phyloP scores from a whole-genome alignment of 257 asterid species.

The Ballota nigra region DNA sequence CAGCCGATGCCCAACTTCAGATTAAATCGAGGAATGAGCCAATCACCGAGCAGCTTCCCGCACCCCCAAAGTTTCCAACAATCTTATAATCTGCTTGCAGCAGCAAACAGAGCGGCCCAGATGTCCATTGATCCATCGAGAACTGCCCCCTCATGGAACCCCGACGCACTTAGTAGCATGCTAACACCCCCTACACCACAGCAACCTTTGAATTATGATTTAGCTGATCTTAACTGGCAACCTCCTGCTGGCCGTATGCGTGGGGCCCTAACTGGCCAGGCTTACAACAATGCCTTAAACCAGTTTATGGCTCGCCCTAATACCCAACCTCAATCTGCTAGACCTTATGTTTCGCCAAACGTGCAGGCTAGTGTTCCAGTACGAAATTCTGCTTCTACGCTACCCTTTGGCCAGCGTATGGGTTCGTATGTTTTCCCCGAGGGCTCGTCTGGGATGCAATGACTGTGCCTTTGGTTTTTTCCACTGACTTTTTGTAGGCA shows the following conservation, averaged over 20 bases:
- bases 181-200: not conserved
- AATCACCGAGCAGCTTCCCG: conserved; percentile 28
- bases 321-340: conserved; percentile 44
- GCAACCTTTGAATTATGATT: conserved; percentile 17
- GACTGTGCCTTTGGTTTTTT: not conserved
- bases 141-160: conserved; percentile 32
- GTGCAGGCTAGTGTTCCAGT: conserved; percentile 26
- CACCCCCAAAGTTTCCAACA: conserved; percentile 43
- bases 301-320: conserved; percentile 43
- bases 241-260: conserved; percentile 65
- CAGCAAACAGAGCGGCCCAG: conserved; percentile 46
- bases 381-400: conserved; percentile 9
- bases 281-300: conserved; percentile 43
- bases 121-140: conserved; percentile 34
- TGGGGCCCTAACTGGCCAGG: conserved; percentile 69
- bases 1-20: conserved; percentile 15
- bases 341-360: conserved; percentile 34
- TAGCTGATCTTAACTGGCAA: conserved; percentile 42
- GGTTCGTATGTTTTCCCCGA: conserved; percentile 25
- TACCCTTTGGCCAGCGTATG: conserved; percentile 24
- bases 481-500: not conserved
- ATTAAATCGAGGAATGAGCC: conserved; percentile 30
- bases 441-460: conserved; percentile 31
- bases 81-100: conserved; percentile 17
- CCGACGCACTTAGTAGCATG: conserved; percentile 14